A percentile compares a stretch with the other conserved stretches of the same genome.
phyloP scores from a whole-genome alignment of 169 alveolate species.

The Neospora caninum region DNA sequence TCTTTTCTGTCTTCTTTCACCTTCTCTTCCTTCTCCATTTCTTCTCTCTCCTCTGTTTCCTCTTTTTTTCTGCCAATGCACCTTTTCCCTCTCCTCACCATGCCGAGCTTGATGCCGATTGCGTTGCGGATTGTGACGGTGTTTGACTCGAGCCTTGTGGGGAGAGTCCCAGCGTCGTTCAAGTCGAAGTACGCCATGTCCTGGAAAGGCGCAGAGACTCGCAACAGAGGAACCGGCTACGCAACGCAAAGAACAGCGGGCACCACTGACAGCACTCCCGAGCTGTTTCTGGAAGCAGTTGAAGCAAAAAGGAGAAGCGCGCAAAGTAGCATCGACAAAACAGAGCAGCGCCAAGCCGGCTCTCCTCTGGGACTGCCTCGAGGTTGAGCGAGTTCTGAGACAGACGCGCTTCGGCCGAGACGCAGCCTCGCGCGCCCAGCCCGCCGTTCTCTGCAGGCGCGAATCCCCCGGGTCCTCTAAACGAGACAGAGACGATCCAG shows the following conservation, averaged over 20 bases:
- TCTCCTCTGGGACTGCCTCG: too few relatives aligned
- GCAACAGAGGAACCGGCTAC: neutral
- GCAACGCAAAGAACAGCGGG: neutral
- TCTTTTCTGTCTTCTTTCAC: neutral
- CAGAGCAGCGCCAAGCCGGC: too few relatives aligned
- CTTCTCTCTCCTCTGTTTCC: too few relatives aligned
- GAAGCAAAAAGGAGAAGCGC: neutral
- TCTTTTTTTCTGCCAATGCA: too few relatives aligned
- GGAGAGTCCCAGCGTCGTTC: neutral
- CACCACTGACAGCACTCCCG: neutral
- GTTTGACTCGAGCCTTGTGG: constrained; percentile 8
- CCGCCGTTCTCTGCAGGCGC: too few relatives aligned
- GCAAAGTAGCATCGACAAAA: too few relatives aligned
- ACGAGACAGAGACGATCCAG: too few relatives aligned
- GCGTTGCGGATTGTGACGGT: constrained; percentile 9
- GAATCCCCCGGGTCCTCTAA: too few relatives aligned
- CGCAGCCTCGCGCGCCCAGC: too few relatives aligned
- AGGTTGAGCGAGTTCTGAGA: too few relatives aligned
- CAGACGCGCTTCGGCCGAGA: too few relatives aligned
- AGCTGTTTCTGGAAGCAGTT: neutral
- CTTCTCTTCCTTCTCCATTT: too few relatives aligned
- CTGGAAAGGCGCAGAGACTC: neutral
- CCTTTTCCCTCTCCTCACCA: neutral
- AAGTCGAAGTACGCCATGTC: neutral
- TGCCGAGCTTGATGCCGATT: neutral